Conservation (phyloP, 2,329 filamentous ascomycete species). For the Dichotomopilus funicola region DNA sequence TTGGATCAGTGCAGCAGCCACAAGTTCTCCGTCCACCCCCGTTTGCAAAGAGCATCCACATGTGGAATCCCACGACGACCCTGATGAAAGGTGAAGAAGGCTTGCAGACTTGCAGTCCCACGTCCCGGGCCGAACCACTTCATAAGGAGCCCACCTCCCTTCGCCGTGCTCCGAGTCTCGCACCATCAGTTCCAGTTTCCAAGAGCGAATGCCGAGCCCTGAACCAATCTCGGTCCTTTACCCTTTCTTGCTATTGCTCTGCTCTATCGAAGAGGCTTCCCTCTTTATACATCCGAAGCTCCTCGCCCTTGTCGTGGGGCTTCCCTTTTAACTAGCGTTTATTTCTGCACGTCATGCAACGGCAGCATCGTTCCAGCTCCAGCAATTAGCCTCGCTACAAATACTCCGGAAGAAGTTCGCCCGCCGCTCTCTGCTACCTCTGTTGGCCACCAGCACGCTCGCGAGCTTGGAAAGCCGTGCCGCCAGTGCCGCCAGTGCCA, state of each 20-base stretch:
- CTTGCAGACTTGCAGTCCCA: conserved; percentile 5
- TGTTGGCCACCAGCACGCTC: conserved; percentile 1
- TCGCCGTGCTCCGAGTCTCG: conserved; percentile 19
- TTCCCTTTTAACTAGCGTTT: neutral
- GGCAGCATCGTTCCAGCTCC: conserved; percentile 5
- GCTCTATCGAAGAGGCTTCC: too few species aligned
- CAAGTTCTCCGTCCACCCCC: conserved; percentile 14
- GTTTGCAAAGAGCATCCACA: conserved; percentile 20
- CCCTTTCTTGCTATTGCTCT: neutral
- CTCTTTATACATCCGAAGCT: too few species aligned
- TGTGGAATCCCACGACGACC: conserved; percentile 17
- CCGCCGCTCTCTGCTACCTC: neutral
- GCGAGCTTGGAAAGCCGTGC: conserved; percentile 9
- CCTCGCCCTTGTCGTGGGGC: too few species aligned
- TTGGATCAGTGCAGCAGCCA: conserved; percentile 2
- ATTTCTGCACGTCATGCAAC: conserved; percentile 19
- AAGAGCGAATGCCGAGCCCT: neutral
- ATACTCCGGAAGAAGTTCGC: conserved; percentile 10
- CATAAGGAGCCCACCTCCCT: conserved; percentile 24
- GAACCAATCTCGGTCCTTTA: neutral
- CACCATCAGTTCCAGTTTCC: conserved; percentile 6
- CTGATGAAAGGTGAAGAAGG: conserved; percentile 9
- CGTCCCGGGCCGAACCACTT: conserved; percentile 22
- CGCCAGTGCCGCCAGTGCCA: conserved; percentile 13
- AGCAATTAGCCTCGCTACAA: conserved; percentile 12